A percentile compares a stretch with the other conserved stretches of the same genome.
These are phyloP conservation scores for Mallotus repandus DNA, from an alignment of 441 rosid species.

Conservation along the genomic window DNA sequence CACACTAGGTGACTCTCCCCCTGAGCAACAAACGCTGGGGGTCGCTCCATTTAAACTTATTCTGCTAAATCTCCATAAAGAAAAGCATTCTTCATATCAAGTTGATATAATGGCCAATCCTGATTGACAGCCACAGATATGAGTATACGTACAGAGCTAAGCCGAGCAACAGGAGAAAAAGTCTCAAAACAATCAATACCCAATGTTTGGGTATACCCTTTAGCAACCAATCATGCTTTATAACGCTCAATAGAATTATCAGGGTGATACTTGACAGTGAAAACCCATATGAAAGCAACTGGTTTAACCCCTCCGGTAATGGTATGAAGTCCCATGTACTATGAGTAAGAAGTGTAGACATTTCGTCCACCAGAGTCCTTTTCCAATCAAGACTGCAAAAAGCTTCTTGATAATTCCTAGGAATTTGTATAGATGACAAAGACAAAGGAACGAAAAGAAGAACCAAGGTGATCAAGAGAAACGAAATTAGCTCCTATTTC, in stretches of 20 bases:
- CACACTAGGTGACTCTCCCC: no score
- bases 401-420: background rate
- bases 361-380: background rate
- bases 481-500: background rate
- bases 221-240: no score
- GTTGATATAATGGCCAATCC: background rate
- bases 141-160: background rate
- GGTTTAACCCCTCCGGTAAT: background rate
- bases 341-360: background rate
- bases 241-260: no score
- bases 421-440: background rate
- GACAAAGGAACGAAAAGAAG: background rate
- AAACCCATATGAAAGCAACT: background rate
- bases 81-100: no score
- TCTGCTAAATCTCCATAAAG: no score
- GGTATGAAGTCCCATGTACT: background rate
- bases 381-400: background rate
- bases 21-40: no score
- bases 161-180: background rate
- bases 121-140: background rate
- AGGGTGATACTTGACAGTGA: background rate
- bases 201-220: no score
- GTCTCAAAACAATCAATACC: background rate
- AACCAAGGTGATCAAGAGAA: background rate
- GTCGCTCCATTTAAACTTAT: no score